Evolutionary conservation across 345 rosid species (phyloP).

Genomic region (Hirschfeldia incana): DNA sequence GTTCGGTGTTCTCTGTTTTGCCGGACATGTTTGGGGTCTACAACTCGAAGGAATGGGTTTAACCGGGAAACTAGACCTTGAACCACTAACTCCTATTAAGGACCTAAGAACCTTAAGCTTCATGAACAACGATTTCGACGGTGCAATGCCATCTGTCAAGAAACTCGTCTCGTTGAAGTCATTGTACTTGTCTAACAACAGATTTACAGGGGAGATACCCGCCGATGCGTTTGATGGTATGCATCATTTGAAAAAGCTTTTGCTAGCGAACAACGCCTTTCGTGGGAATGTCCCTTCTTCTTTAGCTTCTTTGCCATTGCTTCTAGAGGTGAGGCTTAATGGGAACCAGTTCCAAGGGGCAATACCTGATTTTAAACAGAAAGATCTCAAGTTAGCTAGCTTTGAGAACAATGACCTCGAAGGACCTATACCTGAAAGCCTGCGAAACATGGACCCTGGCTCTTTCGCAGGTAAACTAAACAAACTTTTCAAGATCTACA

Average conservation of each 20-base stretch:
- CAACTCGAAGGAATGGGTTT: constrained; percentile 62
- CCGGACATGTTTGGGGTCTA: constrained; percentile 54
- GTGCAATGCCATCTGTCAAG: constrained; percentile 55
- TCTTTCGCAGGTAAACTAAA: constrained; percentile 58
- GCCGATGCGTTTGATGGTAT: constrained; percentile 59
- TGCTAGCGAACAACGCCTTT: constrained; percentile 59
- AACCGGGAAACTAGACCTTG: constrained; percentile 48
- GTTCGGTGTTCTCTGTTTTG: constrained; percentile 60
- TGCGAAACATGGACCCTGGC: constrained; percentile 43
- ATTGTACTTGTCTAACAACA: constrained; percentile 63
- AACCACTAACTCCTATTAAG: constrained; percentile 43
- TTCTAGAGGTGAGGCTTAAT: not conserved
- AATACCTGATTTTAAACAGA: constrained; percentile 54
- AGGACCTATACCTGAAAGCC: constrained; percentile 66
- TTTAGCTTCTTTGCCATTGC: not conserved
- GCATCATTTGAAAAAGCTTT: constrained; percentile 57
- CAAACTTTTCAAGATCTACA: constrained; percentile 6
- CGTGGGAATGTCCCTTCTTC: constrained; percentile 61
- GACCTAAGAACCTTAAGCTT: constrained; percentile 61
- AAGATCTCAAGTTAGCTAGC: constrained; percentile 43
- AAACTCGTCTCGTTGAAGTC: constrained; percentile 51
- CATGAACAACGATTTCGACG: constrained; percentile 64
- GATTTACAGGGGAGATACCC: constrained; percentile 55
- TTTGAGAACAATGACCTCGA: constrained; percentile 64
- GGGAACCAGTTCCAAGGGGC: constrained; percentile 40